Percentiles rank a stretch among this genome's conserved stretches.
phyloP scores from a whole-genome alignment of 495 filamentous ascomycete species.

The Cetradonia linearis region DNA sequence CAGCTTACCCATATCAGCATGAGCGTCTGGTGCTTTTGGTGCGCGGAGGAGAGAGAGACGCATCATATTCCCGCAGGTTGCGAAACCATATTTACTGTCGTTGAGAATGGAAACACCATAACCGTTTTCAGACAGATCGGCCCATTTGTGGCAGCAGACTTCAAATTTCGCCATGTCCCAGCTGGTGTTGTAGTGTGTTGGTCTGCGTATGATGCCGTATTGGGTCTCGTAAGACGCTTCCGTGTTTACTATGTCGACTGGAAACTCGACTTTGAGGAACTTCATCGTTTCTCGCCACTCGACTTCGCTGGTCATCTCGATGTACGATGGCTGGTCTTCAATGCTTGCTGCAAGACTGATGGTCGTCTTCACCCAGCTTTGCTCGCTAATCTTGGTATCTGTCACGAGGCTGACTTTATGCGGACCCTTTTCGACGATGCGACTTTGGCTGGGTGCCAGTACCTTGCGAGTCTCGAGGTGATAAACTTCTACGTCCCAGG shows the following conservation, averaged over 20 bases:
- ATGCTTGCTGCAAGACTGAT: slow-evolving; percentile 65
- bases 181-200: slow-evolving; percentile 91
- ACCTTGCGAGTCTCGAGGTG: slow-evolving; percentile 80
- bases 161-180: slow-evolving; percentile 99
- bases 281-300: slow-evolving; percentile 95
- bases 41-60: slow-evolving; percentile 78
- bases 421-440: slow-evolving; percentile 58
- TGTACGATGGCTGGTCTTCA: slow-evolving; percentile 51
- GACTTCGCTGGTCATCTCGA: slow-evolving; percentile 73
- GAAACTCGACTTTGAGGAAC: slow-evolving; percentile 98
- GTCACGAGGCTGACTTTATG: slow-evolving; percentile 71
- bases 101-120: slow-evolving; percentile 94
- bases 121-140: slow-evolving; percentile 84
- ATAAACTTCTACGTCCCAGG: slow-evolving; percentile 97
- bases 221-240: slow-evolving; percentile 95
- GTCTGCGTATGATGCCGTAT: slow-evolving; percentile 76
- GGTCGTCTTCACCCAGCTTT: slow-evolving; percentile 78
- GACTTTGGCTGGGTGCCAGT: slow-evolving; percentile 52
- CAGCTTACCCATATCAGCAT: slow-evolving; percentile 87
- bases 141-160: slow-evolving; percentile 95
- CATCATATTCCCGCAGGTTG: slow-evolving; percentile 85
- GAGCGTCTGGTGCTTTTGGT: slow-evolving; percentile 91
- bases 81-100: slow-evolving; percentile 95
- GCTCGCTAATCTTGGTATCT: slow-evolving; percentile 73
- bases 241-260: slow-evolving; percentile 81